phyloP scores from a whole-genome alignment of 768 basidiomycete genomes.

The Hygrophorus russula region DNA sequence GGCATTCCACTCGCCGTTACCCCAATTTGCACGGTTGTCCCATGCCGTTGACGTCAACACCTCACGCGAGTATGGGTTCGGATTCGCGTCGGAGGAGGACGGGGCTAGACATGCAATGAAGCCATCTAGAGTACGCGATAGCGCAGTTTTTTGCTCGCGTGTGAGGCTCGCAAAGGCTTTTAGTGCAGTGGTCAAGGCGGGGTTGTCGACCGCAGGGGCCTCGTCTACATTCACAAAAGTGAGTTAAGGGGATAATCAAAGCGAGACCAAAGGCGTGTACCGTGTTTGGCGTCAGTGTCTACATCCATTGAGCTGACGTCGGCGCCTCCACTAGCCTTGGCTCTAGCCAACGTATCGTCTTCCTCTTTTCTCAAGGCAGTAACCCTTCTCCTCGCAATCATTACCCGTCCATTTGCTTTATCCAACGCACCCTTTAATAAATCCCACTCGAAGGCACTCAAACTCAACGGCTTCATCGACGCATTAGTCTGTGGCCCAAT shows the following conservation, averaged over 20 bases:
- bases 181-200: slow-evolving; percentile 56
- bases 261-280: slow-evolving; percentile 14
- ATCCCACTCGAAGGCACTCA: slow-evolving; percentile 76
- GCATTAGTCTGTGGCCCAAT: slow-evolving; percentile 22
- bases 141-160: slow-evolving; percentile 62
- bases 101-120: slow-evolving; percentile 59
- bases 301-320: slow-evolving; percentile 57
- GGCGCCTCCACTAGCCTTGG: slow-evolving; percentile 48
- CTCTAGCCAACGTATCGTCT: slow-evolving; percentile 72
- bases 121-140: slow-evolving; percentile 64
- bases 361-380: slow-evolving; percentile 75
- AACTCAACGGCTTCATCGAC: slow-evolving; percentile 22
- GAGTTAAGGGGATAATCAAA: neutral
- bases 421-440: slow-evolving; percentile 72
- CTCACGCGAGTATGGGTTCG: slow-evolving; percentile 39
- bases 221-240: slow-evolving; percentile 23
- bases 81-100: slow-evolving; percentile 25
- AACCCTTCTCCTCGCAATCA: slow-evolving; percentile 66
- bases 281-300: slow-evolving; percentile 52
- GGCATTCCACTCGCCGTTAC: slow-evolving; percentile 62
- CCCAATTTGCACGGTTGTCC: slow-evolving; percentile 62
- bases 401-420: slow-evolving; percentile 84
- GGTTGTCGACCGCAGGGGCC: slow-evolving; percentile 42
- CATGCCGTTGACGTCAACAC: slow-evolving; percentile 61
- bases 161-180: slow-evolving; percentile 69